Conservation (phyloP, 1,284 basidiomycete species). For the Sparassis latifolia region DNA sequence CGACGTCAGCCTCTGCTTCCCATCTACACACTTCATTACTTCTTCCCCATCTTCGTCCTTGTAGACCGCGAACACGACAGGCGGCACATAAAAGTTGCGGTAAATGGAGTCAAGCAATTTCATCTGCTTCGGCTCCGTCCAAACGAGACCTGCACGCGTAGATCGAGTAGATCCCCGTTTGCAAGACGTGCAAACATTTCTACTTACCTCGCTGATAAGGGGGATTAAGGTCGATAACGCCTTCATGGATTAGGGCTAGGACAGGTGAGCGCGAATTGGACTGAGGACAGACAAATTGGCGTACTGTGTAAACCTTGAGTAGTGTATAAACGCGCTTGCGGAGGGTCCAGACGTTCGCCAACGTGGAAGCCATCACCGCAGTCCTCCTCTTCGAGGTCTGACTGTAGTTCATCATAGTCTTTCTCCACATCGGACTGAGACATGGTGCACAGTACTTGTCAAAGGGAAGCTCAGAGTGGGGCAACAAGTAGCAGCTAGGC, state of each 20-base stretch:
- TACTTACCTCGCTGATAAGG: conserved; percentile 58
- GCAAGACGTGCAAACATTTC: background rate
- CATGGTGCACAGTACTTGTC: background rate
- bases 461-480: background rate
- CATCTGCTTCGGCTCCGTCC: conserved; percentile 63
- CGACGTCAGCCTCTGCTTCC: conserved; percentile 70
- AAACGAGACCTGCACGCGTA: conserved; percentile 53
- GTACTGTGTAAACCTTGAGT: conserved; percentile 50
- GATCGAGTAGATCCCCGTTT: background rate
- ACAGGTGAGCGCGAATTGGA: no score
- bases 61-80: conserved; percentile 61
- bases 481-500: background rate
- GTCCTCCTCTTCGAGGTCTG: conserved; percentile 31
- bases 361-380: conserved; percentile 40
- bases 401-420: conserved; percentile 47
- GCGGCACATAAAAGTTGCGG: conserved; percentile 66
- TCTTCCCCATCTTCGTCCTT: conserved; percentile 46
- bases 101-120: conserved; percentile 73
- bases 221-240: conserved; percentile 57
- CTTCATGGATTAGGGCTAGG: conserved; percentile 55
- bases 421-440: conserved; percentile 11
- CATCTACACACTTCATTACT: conserved; percentile 64
- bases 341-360: conserved; percentile 33
- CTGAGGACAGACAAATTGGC: conserved; percentile 10
- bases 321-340: conserved; percentile 30